Conservation (phyloP, 2,329 filamentous ascomycete genomes). For the Camillea tinctor region DNA sequence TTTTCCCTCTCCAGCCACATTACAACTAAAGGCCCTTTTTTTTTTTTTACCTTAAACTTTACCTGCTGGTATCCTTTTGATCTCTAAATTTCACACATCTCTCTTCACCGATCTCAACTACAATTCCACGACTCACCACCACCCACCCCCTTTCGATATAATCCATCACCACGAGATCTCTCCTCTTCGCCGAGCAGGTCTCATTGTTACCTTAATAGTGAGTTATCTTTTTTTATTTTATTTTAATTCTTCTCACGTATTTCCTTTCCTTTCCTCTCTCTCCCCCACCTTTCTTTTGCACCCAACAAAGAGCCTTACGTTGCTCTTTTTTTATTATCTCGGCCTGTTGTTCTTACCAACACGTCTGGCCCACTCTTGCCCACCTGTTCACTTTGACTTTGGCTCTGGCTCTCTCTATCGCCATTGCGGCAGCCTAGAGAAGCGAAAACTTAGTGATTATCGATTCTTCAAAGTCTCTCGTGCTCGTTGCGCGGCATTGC, state of each 20-base stretch:
- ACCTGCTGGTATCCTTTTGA: not conserved
- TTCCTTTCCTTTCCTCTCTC: too few relatives aligned
- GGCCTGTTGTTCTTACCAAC: slow-evolving; percentile 12
- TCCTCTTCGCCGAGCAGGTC: slow-evolving; percentile 36
- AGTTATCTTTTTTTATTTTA: slow-evolving; percentile 16
- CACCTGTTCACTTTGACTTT: slow-evolving; percentile 28
- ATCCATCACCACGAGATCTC: slow-evolving; percentile 34
- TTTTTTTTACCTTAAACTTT: slow-evolving; percentile 30
- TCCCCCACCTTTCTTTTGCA: not conserved
- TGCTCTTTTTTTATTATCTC: slow-evolving; percentile 9
- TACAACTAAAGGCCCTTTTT: slow-evolving; percentile 23
- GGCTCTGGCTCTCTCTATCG: slow-evolving; percentile 15
- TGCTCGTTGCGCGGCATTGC: slow-evolving; percentile 18
- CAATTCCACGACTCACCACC: slow-evolving; percentile 18
- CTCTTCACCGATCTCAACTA: slow-evolving; percentile 35
- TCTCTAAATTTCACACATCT: slow-evolving; percentile 27
- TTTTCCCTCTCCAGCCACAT: slow-evolving; percentile 31
- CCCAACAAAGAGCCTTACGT: slow-evolving; percentile 24
- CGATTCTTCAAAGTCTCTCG: slow-evolving; percentile 10
- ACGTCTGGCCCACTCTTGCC: slow-evolving; percentile 20
- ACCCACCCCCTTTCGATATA: slow-evolving; percentile 26
- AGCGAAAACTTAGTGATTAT: slow-evolving; percentile 1
- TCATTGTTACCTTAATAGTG: slow-evolving; percentile 34
- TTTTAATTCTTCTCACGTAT: not conserved
- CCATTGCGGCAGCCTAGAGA: slow-evolving; percentile 30